A percentile compares a stretch with the other conserved stretches of the same genome.
phyloP scores from a whole-genome alignment of 2,329 filamentous ascomycete species.

The Pseudogymnoascus sp. region DNA sequence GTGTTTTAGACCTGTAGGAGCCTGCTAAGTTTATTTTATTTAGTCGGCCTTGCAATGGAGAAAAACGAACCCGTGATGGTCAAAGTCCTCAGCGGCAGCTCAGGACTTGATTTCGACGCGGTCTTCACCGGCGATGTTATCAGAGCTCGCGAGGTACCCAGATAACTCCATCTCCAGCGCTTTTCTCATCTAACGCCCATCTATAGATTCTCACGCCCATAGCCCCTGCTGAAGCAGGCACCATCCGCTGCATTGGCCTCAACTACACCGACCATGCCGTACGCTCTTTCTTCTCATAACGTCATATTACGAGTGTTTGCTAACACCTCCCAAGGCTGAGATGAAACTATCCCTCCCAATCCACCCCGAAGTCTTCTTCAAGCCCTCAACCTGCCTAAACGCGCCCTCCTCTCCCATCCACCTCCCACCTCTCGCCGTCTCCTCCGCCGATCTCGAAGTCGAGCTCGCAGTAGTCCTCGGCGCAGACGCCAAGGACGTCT shows the following conservation, averaged over 20 bases:
- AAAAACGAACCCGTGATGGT: slow-evolving; percentile 15
- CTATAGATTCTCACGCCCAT: slow-evolving; percentile 43
- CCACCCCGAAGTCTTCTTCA: slow-evolving; percentile 52
- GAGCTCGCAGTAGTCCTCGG: slow-evolving; percentile 15
- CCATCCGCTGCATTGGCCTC: slow-evolving; percentile 52
- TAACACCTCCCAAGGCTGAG: slow-evolving; percentile 40
- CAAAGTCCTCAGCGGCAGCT: slow-evolving; percentile 18
- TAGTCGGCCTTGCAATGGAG: slow-evolving; percentile 19
- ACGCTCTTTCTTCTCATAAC: not conserved
- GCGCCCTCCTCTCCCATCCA: slow-evolving; percentile 46
- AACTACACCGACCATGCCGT: slow-evolving; percentile 37
- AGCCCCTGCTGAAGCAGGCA: slow-evolving; percentile 42
- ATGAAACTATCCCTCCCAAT: slow-evolving; percentile 45
- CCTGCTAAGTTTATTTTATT: too few relatives aligned
- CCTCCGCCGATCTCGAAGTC: slow-evolving; percentile 37
- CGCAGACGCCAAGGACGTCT: slow-evolving; percentile 40
- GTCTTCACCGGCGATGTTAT: slow-evolving; percentile 18
- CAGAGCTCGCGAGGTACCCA: slow-evolving; percentile 26
- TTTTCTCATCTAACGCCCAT: slow-evolving; percentile 24
- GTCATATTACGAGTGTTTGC: not conserved
- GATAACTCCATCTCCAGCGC: slow-evolving; percentile 24
- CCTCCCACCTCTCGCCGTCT: slow-evolving; percentile 46
- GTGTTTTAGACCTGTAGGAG: not conserved
- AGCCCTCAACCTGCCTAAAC: slow-evolving; percentile 46
- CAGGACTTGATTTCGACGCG: slow-evolving; percentile 25